phyloP scores from a whole-genome alignment of 2,329 filamentous ascomycete species.

The Fusarium illudens region DNA sequence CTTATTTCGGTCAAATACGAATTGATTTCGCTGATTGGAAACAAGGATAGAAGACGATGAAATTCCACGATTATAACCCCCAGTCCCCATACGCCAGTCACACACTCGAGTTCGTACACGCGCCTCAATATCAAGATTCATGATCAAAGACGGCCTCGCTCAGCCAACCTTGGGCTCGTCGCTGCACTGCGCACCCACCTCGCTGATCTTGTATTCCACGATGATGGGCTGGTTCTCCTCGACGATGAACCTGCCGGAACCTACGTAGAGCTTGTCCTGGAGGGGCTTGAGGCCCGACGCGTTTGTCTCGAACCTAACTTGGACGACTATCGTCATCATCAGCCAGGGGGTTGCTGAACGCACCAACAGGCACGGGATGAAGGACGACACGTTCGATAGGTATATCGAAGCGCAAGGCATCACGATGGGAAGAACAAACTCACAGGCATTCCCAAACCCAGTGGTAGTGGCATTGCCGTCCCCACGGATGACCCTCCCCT shows the following conservation, averaged over 20 bases:
- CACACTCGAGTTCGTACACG: background rate
- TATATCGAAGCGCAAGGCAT: background rate
- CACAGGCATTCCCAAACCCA: constrained; percentile 51
- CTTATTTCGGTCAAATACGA: constrained; percentile 28
- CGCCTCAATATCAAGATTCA: too few relatives aligned
- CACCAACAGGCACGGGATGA: background rate
- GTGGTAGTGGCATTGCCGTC: constrained; percentile 49
- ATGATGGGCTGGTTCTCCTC: constrained; percentile 45
- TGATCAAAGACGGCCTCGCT: background rate
- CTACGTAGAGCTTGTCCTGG: constrained; percentile 52
- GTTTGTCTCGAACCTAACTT: constrained; percentile 51
- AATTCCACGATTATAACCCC: background rate
- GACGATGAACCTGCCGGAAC: constrained; percentile 52
- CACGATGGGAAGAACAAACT: constrained; percentile 23
- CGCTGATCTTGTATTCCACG: constrained; percentile 56
- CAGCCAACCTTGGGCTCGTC: constrained; percentile 7
- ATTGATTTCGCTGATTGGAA: constrained; percentile 35
- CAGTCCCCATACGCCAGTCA: background rate
- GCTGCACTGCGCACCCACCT: constrained; percentile 45
- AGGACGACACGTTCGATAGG: background rate
- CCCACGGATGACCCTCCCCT: constrained; percentile 47
- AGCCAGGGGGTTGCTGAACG: background rate
- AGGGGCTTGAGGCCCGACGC: constrained; percentile 46
- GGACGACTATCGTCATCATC: constrained; percentile 45
- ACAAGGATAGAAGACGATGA: background rate